A percentile compares a stretch with the other conserved stretches of the same genome.
These are phyloP conservation scores for Thuidium tamariscinum DNA, from an alignment of 225 moss, liverwort and hornwort species.

Conservation along the genomic window DNA sequence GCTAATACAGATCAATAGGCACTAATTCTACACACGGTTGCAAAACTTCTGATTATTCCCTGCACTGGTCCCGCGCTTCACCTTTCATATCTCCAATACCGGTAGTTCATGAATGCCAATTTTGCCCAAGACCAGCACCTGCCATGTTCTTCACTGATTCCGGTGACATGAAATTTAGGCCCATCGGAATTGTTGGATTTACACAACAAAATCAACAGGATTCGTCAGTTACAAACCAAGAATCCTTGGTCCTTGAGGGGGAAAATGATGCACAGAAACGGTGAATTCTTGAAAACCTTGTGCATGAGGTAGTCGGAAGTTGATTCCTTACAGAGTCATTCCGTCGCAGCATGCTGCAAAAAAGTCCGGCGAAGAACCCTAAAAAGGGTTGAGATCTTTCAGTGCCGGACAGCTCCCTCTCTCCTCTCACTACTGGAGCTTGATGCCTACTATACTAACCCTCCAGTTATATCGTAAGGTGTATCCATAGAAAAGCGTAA, in stretches of 20 bases:
- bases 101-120: not conserved
- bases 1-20: not conserved
- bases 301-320: not conserved
- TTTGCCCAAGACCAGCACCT: not conserved
- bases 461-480: not conserved
- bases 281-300: not conserved
- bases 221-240: not conserved
- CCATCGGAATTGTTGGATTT: too few relatives aligned
- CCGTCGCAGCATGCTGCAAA: not conserved
- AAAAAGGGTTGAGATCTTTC: not conserved
- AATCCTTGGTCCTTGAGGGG: not conserved
- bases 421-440: not conserved
- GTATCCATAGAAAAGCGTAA: not conserved
- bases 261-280: not conserved
- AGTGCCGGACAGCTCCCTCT: not conserved
- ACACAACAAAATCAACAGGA: not conserved
- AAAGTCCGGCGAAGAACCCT: slow-evolving; percentile 1
- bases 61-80: not conserved
- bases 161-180: not conserved
- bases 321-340: not conserved
- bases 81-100: slow-evolving; percentile 3
- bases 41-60: not conserved
- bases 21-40: not conserved
- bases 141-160: not conserved
- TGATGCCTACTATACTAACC: not conserved